Base-by-base conservation (phyloP, 2,329 filamentous ascomycete genomes). In the Blastomyces silverae region DNA sequence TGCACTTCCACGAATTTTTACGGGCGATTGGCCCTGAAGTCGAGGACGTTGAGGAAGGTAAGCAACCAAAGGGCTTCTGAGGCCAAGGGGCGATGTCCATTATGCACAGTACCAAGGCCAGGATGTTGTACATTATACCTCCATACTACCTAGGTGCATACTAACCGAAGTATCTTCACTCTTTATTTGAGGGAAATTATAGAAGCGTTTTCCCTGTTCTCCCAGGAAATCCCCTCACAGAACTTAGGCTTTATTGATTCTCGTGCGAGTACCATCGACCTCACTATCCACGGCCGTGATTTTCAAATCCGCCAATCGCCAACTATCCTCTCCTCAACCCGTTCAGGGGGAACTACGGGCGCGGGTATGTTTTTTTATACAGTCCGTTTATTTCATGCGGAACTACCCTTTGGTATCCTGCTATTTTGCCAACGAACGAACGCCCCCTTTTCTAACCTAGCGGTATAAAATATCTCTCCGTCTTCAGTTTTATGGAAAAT, bases 141-240 rank as follows among this genome's bases (percentile, higher is more conserved):
- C 34, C n/a, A 17, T 13, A 37, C 25, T 15, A 34, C 25, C 15
- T 34, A 56, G 13, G 3, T 20, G 25, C 4, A 37, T 31, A 56
- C 57, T 60, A 13, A 60, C 20, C 11, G 8, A 13, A 46, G 25
- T 1, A 46, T 46, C 39, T 7, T 3, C 34, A 4, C 56, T 44
- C 56, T 20, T 28, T 57, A 37, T 11, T 42, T 28, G 44, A 25
- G 46, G 53, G 37, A 22, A 31, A 55, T 15, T 42, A 64, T 74
- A 96, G 93, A 97, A 79, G 90, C 91, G 4, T 97, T 96, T 73
- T 79, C 92, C 48, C 83, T 97, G 64, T 97, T 96, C 80, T 88
- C 91, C 55, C 87, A 89, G 73, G 79, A 85, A 22, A 85, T 91
- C 34, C 87, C 89, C 0, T 89, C 89, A 15, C 85, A 87, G 64